phyloP scores from a whole-genome alignment of 2,329 filamentous ascomycete species.

The Aspergillus piperis region DNA sequence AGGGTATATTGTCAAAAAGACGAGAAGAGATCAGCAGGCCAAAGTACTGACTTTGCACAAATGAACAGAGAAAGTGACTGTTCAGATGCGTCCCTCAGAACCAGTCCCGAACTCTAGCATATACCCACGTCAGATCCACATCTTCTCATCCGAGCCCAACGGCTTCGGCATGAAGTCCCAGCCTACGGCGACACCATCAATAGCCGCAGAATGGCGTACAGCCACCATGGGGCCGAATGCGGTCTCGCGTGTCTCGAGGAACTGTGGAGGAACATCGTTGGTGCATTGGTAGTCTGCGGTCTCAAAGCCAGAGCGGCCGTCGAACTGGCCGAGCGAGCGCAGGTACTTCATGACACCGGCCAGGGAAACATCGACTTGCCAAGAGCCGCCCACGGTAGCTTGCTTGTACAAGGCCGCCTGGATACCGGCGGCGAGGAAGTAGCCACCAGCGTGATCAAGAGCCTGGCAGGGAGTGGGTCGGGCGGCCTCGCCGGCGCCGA shows the following conservation, averaged over 20 bases:
- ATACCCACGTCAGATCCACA: constrained; percentile 3
- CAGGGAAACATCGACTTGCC: constrained; percentile 56
- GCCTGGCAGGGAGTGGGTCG: constrained; percentile 56
- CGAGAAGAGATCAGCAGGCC: too few species aligned
- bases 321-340: constrained; percentile 55
- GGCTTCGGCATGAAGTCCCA: constrained; percentile 57
- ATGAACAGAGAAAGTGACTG: too few species aligned
- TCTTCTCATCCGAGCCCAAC: constrained; percentile 48
- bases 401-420: constrained; percentile 54
- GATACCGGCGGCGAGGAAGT: constrained; percentile 57
- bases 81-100: too few species aligned
- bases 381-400: constrained; percentile 49
- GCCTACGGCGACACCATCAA: constrained; percentile 50
- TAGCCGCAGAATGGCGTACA: constrained; percentile 52
- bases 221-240: constrained; percentile 51
- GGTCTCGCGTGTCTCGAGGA: constrained; percentile 49
- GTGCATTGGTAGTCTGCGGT: constrained; percentile 31
- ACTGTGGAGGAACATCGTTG: constrained; percentile 34
- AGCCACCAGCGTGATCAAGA: constrained; percentile 59
- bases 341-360: constrained; percentile 60
- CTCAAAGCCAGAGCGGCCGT: constrained; percentile 49
- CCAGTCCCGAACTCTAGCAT: too few species aligned
- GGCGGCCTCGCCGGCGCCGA: constrained; percentile 41
- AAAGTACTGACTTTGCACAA: too few species aligned
- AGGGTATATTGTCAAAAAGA: too few species aligned